Conservation (phyloP, 805 yeast genomes). For the Pichia insulana region DNA sequence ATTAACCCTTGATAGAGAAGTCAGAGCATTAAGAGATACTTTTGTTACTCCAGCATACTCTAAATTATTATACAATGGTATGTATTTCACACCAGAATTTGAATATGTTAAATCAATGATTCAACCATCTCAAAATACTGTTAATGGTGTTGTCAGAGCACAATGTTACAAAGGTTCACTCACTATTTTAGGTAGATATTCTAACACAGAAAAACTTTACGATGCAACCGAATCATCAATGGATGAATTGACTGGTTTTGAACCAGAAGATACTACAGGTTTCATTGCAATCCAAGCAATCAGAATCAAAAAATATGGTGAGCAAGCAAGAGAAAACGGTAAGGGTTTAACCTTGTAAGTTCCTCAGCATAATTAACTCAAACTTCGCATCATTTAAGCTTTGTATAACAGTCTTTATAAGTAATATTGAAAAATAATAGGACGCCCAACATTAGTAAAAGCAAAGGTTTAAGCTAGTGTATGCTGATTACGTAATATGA, state of each 20-base stretch:
- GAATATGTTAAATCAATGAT: constrained; percentile 93
- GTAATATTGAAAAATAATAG: background rate
- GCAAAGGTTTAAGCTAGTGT: too few species aligned
- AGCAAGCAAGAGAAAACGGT: constrained; percentile 79
- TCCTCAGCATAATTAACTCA: background rate
- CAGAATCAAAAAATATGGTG: constrained; percentile 97
- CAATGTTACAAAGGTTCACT: constrained; percentile 87
- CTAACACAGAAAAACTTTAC: constrained; percentile 91
- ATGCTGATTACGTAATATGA: too few species aligned
- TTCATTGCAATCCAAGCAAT: constrained; percentile 97
- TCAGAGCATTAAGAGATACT: constrained; percentile 90
- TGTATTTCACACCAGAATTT: constrained; percentile 97
- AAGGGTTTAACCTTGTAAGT: constrained; percentile 38
- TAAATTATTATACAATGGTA: constrained; percentile 88
- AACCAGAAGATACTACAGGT: constrained; percentile 94
- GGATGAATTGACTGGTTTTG: constrained; percentile 98
- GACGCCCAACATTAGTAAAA: constrained; percentile 11
- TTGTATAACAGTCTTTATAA: background rate
- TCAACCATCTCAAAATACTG: constrained; percentile 87
- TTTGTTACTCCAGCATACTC: constrained; percentile 92
- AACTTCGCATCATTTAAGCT: background rate
- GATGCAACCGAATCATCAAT: constrained; percentile 97
- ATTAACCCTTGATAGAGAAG: constrained; percentile 93
- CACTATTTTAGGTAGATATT: constrained; percentile 83
- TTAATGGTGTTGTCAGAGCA: constrained; percentile 93